phyloP scores from a whole-genome alignment of 345 rosid genomes.

The Gossypium stocksii region DNA sequence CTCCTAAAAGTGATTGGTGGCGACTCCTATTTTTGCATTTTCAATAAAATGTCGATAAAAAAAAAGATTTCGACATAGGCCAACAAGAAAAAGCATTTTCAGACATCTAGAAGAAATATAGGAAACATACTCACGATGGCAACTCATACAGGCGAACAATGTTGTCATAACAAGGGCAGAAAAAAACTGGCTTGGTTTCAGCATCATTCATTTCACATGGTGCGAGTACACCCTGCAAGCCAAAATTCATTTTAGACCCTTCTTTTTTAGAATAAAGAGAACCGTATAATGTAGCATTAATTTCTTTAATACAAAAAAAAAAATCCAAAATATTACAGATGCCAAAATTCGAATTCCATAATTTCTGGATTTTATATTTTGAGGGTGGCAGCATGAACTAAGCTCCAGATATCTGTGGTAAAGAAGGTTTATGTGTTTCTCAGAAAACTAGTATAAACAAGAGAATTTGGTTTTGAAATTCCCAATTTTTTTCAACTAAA shows the following conservation, averaged over 20 bases:
- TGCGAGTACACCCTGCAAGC: neutral
- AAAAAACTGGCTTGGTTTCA: neutral
- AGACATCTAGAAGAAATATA: neutral
- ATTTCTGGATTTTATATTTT: neutral
- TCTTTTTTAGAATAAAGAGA: neutral
- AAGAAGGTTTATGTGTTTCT: neutral
- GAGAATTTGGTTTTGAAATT: conserved; percentile 11
- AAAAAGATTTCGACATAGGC: too few species aligned
- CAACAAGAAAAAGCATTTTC: neutral
- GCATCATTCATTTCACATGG: neutral
- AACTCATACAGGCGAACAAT: neutral
- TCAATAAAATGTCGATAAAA: too few species aligned
- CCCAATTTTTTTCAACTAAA: neutral
- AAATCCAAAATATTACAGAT: neutral
- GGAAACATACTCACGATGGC: neutral
- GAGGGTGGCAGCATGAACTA: neutral
- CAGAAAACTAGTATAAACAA: neutral
- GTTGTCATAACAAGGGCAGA: neutral
- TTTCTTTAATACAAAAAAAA: neutral
- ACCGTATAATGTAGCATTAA: neutral
- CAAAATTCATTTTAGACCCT: neutral
- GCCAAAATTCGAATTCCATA: neutral
- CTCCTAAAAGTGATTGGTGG: too few species aligned
- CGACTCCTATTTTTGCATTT: too few species aligned
- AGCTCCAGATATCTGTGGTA: neutral